Conservation (phyloP, 2,329 filamentous ascomycete species). For the Fusarium sp. region DNA sequence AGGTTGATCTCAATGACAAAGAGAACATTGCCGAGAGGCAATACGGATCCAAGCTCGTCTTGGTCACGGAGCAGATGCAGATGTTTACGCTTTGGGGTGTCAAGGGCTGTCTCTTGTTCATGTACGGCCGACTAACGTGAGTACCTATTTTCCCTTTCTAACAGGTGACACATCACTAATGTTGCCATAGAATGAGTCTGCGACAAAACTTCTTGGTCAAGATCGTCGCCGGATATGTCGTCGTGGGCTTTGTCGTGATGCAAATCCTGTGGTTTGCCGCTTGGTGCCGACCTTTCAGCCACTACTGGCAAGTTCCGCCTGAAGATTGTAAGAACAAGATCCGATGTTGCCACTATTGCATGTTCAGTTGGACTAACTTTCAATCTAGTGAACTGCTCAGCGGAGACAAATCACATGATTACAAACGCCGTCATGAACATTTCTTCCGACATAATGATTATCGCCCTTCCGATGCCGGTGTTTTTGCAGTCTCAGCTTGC, state of each 20-base stretch:
- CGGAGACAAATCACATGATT: conserved; percentile 65
- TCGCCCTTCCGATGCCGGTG: conserved; percentile 64
- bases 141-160: conserved; percentile 10
- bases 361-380: neutral
- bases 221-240: conserved; percentile 56
- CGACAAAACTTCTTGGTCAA: conserved; percentile 57
- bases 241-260: conserved; percentile 56
- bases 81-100: conserved; percentile 66
- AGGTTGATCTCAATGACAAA: conserved; percentile 55
- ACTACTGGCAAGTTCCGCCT: conserved; percentile 61
- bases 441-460: conserved; percentile 67
- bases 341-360: neutral
- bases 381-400: conserved; percentile 54
- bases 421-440: conserved; percentile 68
- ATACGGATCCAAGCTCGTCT: conserved; percentile 68
- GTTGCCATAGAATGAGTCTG: conserved; percentile 50
- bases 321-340: conserved; percentile 50
- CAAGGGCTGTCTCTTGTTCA: conserved; percentile 63
- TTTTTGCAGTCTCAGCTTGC: conserved; percentile 60
- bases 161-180: fast-evolving
- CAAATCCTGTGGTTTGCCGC: conserved; percentile 60
- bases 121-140: conserved; percentile 64
- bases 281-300: conserved; percentile 63
- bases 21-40: conserved; percentile 54
- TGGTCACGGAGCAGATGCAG: conserved; percentile 70